Evolutionary conservation across 176 grass and related monocot genomes (phyloP).

Genomic region (Tillandsia fasciculata): DNA sequence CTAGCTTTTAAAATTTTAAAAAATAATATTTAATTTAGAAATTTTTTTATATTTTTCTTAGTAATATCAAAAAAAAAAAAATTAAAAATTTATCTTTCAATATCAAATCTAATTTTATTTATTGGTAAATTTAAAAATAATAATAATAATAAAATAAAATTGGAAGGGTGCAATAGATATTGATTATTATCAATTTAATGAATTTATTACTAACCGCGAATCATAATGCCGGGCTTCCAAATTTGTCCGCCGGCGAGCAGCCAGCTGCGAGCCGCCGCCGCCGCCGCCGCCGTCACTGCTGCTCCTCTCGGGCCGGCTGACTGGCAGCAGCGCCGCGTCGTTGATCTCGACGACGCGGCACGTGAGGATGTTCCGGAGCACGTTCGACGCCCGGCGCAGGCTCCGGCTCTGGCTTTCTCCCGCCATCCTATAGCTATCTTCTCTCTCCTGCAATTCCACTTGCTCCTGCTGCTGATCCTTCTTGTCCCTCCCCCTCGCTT

Average conservation of each 20-base stretch:
- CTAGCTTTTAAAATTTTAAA: too few species aligned
- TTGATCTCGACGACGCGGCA: slow-evolving; percentile 28
- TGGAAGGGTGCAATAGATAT: too few species aligned
- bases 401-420: slow-evolving; percentile 8
- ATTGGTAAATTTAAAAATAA: too few species aligned
- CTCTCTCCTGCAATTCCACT: neutral
- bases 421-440: neutral
- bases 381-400: slow-evolving; percentile 23
- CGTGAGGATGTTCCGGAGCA: slow-evolving; percentile 36
- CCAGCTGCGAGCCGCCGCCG: neutral
- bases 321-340: slow-evolving; percentile 25
- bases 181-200: neutral
- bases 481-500: neutral
- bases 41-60: too few species aligned
- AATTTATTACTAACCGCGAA: neutral
- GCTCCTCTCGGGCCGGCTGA: neutral
- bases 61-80: too few species aligned
- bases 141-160: too few species aligned
- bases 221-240: too few species aligned
- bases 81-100: too few species aligned
- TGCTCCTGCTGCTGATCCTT: neutral
- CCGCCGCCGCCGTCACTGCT: neutral
- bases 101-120: too few species aligned
- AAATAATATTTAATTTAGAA: too few species aligned
- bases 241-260: too few species aligned